Percentiles rank a stretch among this genome's conserved stretches.
phyloP scores from a whole-genome alignment of 2,329 filamentous ascomycete genomes.

The Alternaria burnsii region DNA sequence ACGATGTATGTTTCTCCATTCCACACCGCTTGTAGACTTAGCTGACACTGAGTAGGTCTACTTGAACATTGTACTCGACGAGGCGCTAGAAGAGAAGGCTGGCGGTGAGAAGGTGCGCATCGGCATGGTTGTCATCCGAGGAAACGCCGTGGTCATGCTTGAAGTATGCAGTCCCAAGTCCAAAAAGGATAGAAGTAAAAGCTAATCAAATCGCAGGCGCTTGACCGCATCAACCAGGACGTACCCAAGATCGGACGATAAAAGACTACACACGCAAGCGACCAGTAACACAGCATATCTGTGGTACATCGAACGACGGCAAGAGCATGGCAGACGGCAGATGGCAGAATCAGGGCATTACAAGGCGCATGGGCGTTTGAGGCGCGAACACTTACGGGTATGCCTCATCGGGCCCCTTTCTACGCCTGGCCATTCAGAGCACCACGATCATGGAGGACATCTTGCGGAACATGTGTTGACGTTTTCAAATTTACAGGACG shows the following conservation, averaged over 20 bases:
- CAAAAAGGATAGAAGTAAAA: not conserved
- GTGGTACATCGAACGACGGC: not conserved
- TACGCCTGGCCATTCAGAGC: slow-evolving; percentile 2
- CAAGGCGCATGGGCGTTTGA: slow-evolving; percentile 31
- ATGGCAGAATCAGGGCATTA: slow-evolving; percentile 18
- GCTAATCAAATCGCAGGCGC: slow-evolving; percentile 34
- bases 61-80: slow-evolving; percentile 96
- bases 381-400: slow-evolving; percentile 30
- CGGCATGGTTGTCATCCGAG: slow-evolving; percentile 96
- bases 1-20: slow-evolving; percentile 75
- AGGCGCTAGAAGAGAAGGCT: slow-evolving; percentile 92
- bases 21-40: not conserved
- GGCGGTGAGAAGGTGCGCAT: slow-evolving; percentile 89
- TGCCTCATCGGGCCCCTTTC: slow-evolving; percentile 25
- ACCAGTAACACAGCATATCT: not conserved
- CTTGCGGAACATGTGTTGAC: slow-evolving; percentile 31
- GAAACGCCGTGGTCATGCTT: slow-evolving; percentile 98
- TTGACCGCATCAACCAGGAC: slow-evolving; percentile 50
- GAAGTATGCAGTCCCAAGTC: slow-evolving; percentile 63
- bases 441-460: slow-evolving; percentile 12
- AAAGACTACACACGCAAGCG: slow-evolving; percentile 7
- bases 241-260: slow-evolving; percentile 46
- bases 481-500: slow-evolving; percentile 28
- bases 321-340: slow-evolving; percentile 4
- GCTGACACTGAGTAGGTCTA: slow-evolving; percentile 73